phyloP scores from a whole-genome alignment of 2,329 filamentous ascomycete genomes.

The Ceratocystis lukuohia region DNA sequence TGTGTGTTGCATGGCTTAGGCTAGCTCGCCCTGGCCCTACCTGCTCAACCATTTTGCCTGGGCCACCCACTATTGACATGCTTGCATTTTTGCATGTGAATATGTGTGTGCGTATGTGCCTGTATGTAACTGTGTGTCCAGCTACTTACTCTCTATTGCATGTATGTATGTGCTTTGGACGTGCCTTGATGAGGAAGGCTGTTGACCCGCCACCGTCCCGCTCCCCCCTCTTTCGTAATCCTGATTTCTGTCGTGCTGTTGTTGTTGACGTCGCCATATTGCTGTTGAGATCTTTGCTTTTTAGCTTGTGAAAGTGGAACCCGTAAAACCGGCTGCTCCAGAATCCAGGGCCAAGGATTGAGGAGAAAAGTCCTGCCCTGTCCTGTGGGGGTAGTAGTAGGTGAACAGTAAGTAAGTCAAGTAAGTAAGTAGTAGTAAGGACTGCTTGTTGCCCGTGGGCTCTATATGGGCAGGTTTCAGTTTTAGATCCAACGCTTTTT shows the following conservation, averaged over 20 bases:
- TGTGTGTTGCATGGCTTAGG: conserved; percentile 3
- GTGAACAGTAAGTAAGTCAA: no score
- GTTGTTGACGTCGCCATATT: background rate
- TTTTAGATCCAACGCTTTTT: no score
- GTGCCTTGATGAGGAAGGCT: background rate
- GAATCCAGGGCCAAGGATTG: background rate
- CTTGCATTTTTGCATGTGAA: conserved; percentile 5
- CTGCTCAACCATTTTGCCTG: background rate
- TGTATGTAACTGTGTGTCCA: no score
- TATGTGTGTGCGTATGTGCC: conserved; percentile 7
- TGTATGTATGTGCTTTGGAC: background rate
- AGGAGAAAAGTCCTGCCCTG: background rate
- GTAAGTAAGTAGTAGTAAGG: no score
- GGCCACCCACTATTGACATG: no score
- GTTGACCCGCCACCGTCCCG: background rate
- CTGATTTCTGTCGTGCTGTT: conserved; percentile 1
- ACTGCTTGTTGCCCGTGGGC: no score
- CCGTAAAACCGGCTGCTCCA: background rate
- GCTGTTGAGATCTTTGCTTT: background rate
- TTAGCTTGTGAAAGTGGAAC: conserved; percentile 6
- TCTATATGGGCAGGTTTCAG: no score
- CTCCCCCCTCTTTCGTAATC: background rate
- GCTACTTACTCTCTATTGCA: background rate
- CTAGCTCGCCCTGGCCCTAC: background rate
- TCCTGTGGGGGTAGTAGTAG: no score